A percentile compares a stretch with the other conserved stretches of the same genome.
These are phyloP conservation scores for Tulasnella sp. DNA, from an alignment of 768 basidiomycete genomes.

Conservation along the genomic window DNA sequence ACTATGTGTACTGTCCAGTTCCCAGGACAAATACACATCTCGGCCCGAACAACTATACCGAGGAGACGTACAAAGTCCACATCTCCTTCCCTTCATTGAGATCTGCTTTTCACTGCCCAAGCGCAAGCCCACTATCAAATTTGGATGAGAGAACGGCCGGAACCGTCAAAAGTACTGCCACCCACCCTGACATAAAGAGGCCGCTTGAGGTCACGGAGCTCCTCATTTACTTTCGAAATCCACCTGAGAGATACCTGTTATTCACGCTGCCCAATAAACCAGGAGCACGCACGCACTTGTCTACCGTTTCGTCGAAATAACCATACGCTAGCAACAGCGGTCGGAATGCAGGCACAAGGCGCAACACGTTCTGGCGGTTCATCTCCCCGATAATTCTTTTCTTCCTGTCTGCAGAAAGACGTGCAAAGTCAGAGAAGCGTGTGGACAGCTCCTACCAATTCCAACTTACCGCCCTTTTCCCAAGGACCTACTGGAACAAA, in stretches of 20 bases:
- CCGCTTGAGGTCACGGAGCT: not conserved
- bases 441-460: not conserved
- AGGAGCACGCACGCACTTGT: not conserved
- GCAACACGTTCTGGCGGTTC: not conserved
- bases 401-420: not conserved
- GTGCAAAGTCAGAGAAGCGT: not conserved
- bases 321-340: constrained; percentile 24
- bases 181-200: constrained; percentile 6
- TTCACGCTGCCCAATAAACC: not conserved
- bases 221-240: not conserved
- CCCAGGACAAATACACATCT: too few relatives aligned
- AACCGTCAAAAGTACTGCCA: not conserved
- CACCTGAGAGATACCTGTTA: not conserved
- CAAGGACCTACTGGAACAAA: constrained; percentile 24
- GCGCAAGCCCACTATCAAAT: constrained; percentile 8
- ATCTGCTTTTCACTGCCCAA: not conserved
- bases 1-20: too few relatives aligned
- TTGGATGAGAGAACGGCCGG: not conserved
- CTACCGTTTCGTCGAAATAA: constrained; percentile 27
- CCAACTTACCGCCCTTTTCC: not conserved
- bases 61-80: too few relatives aligned
- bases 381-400: not conserved
- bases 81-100: not conserved
- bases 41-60: too few relatives aligned
- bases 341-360: not conserved